Conservation (phyloP, 2,329 filamentous ascomycete genomes). For the Fusarium papillatum region DNA sequence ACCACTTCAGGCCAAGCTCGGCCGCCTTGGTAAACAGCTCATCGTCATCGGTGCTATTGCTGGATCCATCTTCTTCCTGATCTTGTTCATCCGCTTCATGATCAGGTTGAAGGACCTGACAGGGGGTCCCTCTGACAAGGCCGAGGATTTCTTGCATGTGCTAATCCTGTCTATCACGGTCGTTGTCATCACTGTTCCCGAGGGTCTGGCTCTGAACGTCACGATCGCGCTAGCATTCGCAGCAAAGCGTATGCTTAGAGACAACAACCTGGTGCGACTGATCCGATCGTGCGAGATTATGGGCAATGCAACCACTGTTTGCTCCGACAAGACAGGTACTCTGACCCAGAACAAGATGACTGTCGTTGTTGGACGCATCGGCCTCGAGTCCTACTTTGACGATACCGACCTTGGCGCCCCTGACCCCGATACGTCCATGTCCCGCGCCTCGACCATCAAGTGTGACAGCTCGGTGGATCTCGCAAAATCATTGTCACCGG, state of each 20-base stretch:
- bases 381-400: slow-evolving; percentile 54
- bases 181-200: slow-evolving; percentile 71
- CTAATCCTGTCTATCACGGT: slow-evolving; percentile 71
- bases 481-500: slow-evolving; percentile 47
- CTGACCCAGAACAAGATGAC: slow-evolving; percentile 75
- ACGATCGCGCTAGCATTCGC: slow-evolving; percentile 74
- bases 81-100: slow-evolving; percentile 57
- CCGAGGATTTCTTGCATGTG: slow-evolving; percentile 69
- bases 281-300: slow-evolving; percentile 73
- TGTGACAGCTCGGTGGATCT: slow-evolving; percentile 46
- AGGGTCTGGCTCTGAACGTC: slow-evolving; percentile 72
- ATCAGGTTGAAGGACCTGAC: slow-evolving; percentile 50
- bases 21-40: slow-evolving; percentile 83
- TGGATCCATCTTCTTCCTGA: slow-evolving; percentile 57
- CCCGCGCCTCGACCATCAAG: slow-evolving; percentile 38
- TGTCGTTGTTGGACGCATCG: slow-evolving; percentile 69
- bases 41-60: slow-evolving; percentile 56
- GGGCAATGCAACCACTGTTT: slow-evolving; percentile 74
- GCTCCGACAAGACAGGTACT: slow-evolving; percentile 77
- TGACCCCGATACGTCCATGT: slow-evolving; percentile 35
- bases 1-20: slow-evolving; percentile 83
- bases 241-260: slow-evolving; percentile 73
- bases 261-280: slow-evolving; percentile 73
- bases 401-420: slow-evolving; percentile 46
- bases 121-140: slow-evolving; percentile 61